These are phyloP conservation scores for Neopestalotiopsis clavispora DNA, from an alignment of 2,329 filamentous ascomycete species.

Conservation along the genomic window DNA sequence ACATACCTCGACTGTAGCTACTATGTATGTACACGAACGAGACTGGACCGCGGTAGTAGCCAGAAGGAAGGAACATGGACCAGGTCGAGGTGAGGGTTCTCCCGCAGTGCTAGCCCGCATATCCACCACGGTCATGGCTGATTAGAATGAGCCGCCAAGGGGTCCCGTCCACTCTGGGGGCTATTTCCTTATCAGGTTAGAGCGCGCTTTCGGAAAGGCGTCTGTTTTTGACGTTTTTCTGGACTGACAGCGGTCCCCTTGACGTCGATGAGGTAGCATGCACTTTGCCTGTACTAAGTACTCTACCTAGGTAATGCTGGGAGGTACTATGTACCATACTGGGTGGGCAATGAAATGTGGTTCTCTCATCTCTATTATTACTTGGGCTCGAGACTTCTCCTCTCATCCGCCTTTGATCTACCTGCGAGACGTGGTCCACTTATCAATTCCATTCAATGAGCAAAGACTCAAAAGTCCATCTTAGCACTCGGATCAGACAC, in stretches of 20 bases:
- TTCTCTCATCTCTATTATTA: background rate
- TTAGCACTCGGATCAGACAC: background rate
- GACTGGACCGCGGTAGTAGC: background rate
- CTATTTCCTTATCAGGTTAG: background rate
- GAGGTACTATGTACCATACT: background rate
- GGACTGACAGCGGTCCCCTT: background rate
- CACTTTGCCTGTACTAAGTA: background rate
- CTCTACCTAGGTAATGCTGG: background rate
- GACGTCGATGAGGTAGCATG: background rate
- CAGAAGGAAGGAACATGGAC: background rate
- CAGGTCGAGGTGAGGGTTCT: background rate
- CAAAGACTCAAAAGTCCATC: background rate
- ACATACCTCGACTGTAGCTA: too few relatives aligned
- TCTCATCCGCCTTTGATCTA: background rate
- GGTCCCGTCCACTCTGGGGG: background rate
- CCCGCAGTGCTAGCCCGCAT: background rate
- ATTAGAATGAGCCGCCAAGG: background rate
- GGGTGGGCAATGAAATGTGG: slow-evolving; percentile 1
- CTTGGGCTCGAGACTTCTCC: background rate
- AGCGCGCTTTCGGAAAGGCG: background rate
- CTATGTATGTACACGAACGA: too few relatives aligned
- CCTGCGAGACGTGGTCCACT: background rate
- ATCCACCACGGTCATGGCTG: background rate
- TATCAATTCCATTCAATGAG: background rate
- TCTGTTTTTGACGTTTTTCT: background rate